Evolutionary conservation across 176 grass and related monocot genomes (phyloP).

Genomic region (Musa acuminata): DNA sequence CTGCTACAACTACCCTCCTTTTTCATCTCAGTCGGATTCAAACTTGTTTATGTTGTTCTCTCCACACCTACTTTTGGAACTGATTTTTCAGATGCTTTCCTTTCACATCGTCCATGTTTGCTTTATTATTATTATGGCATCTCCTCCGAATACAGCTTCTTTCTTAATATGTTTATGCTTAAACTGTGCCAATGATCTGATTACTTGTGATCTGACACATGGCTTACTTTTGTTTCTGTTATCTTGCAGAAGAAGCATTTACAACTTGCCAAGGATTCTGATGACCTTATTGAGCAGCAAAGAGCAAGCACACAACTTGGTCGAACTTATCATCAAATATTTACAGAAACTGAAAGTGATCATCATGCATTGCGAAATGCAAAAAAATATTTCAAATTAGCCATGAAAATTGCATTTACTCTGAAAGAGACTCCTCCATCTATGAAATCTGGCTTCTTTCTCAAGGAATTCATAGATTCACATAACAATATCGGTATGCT

Average conservation of each 20-base stretch:
- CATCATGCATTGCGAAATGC: conserved; percentile 66
- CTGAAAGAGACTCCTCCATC: conserved; percentile 43
- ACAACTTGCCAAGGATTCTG: conserved; percentile 60
- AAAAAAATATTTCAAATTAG: conserved; percentile 74
- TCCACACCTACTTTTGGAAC: too few relatives aligned
- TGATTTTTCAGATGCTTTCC: too few relatives aligned
- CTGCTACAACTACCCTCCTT: too few relatives aligned
- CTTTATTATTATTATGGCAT: too few relatives aligned
- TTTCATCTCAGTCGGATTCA: too few relatives aligned
- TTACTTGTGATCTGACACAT: conserved; percentile 16
- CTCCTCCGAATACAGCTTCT: too few relatives aligned
- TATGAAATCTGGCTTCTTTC: conserved; percentile 30
- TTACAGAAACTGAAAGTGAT: conserved; percentile 63
- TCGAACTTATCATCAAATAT: conserved; percentile 77
- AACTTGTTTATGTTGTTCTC: too few relatives aligned
- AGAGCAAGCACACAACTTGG: conserved; percentile 88
- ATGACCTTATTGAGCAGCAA: conserved; percentile 83
- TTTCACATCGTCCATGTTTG: too few relatives aligned
- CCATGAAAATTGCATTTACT: conserved; percentile 51
- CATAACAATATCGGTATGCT: conserved; percentile 96
- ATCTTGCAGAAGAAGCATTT: conserved; percentile 81
- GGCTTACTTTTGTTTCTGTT: conserved; percentile 21
- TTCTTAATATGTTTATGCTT: too few relatives aligned
- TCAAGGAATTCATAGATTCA: conserved; percentile 87
- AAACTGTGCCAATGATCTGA: not conserved